Percentiles rank a stretch among this genome's conserved stretches.
Evolutionary conservation across 495 filamentous ascomycete species (phyloP).

Genomic region (Annulohypoxylon stygium): DNA sequence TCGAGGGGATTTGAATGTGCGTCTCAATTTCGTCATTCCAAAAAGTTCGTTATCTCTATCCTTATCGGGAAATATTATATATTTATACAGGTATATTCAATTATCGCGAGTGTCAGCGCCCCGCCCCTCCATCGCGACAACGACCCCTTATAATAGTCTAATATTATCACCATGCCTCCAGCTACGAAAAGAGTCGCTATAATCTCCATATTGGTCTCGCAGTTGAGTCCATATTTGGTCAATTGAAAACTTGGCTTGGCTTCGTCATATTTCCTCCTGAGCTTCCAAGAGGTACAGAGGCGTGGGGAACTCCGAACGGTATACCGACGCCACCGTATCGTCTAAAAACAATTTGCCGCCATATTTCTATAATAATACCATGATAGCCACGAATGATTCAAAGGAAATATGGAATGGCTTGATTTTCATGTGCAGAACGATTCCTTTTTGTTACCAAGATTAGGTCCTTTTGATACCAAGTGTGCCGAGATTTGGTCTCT

Average conservation of each 20-base stretch:
- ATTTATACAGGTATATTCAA: background rate
- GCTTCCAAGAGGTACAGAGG: too few relatives aligned
- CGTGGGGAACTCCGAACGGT: too few relatives aligned
- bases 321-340: too few relatives aligned
- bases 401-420: background rate
- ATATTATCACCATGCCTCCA: background rate
- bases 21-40: conserved; percentile 14
- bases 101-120: background rate
- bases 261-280: too few relatives aligned
- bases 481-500: too few relatives aligned
- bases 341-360: too few relatives aligned
- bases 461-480: too few relatives aligned
- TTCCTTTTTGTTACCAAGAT: background rate
- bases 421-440: background rate
- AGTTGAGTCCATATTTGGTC: too few relatives aligned
- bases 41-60: conserved; percentile 45
- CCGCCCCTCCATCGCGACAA: background rate
- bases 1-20: conserved; percentile 10
- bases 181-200: too few relatives aligned
- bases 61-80: background rate
- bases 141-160: background rate
- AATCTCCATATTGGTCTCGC: too few relatives aligned
- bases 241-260: too few relatives aligned
- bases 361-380: too few relatives aligned
- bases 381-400: background rate